phyloP scores from a whole-genome alignment of 1,284 basidiomycete genomes.

The Fomitopsis pinicola region DNA sequence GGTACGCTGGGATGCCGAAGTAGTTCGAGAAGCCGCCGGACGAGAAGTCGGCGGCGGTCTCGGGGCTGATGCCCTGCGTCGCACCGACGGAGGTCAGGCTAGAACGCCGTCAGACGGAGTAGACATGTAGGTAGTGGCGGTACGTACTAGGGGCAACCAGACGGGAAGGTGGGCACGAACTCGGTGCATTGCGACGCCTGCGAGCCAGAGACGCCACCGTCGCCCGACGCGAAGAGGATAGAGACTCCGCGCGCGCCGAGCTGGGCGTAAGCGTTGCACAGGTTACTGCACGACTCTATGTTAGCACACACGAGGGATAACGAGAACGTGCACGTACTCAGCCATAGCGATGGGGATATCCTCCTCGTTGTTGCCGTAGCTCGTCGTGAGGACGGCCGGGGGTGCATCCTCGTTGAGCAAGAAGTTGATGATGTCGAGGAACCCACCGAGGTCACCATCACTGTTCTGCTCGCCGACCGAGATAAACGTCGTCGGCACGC shows the following conservation, averaged over 20 bases:
- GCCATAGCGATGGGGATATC: constrained; percentile 38
- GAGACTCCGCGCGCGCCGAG: constrained; percentile 54
- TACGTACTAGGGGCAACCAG: constrained; percentile 42
- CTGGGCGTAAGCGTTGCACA: constrained; percentile 21
- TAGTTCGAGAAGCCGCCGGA: constrained; percentile 43
- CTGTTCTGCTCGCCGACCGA: constrained; percentile 39
- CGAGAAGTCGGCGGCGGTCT: constrained; percentile 38
- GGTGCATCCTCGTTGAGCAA: constrained; percentile 30
- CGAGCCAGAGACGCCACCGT: constrained; percentile 52
- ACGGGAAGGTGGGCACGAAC: constrained; percentile 67
- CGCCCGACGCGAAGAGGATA: constrained; percentile 62
- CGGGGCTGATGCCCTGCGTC: constrained; percentile 39
- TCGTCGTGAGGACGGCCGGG: constrained; percentile 48
- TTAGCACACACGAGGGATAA: constrained; percentile 7
- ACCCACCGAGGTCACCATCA: constrained; percentile 17
- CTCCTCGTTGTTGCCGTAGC: constrained; percentile 24
- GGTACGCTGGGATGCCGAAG: constrained; percentile 34
- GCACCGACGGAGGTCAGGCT: constrained; percentile 58
- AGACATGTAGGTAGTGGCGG: background rate
- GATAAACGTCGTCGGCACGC: constrained; percentile 27
- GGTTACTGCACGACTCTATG: constrained; percentile 2
- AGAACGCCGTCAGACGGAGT: background rate
- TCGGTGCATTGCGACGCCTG: constrained; percentile 39
- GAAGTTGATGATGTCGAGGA: constrained; percentile 23
- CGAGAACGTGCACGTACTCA: constrained; percentile 35